Base-by-base conservation (phyloP, 805 yeast genomes). In the Pichia exigua region DNA sequence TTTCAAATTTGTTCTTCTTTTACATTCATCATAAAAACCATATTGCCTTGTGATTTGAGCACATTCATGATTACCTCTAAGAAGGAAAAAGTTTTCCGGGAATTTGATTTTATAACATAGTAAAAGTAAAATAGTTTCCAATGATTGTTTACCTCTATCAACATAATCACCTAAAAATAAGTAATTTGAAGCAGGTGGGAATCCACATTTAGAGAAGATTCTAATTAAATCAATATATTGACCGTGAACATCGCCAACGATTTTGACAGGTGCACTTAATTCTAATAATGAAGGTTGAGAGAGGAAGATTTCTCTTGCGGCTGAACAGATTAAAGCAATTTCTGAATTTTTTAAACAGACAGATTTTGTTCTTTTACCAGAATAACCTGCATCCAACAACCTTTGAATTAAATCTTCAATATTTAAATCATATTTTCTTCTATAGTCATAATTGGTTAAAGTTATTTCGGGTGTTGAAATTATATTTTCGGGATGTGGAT, bases 21-120 rank as follows among this genome's bases (percentile, higher is more conserved):
- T 94, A 73, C 99, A 94, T 71, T 94, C 99, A 70, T 94, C 99
- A 66, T 90, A 94, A 64, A 94, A 94, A 2, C 99, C 99, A 68
- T 94, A 94, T 32, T 94, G 96, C 57, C 97, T 80, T 1, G 98
- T 92, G 51, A 94, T 95, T 63, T 88, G 89, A 21, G 99, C 97
- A 69, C 96, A 88, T 72, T 94, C 99, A 70, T 94, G 99, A 69
- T 94, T 94, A 21, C 99, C 99, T 59, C 99, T 75, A 43, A 94
- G 74, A 53, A 94, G 70, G 67, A 92, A 94, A 68, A 94, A 91
- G 70, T 92, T 92, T 63, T 94, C 97, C 0, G 99, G 98, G 63
- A 90, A 92, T 67, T 92, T 92, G 68, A 94, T 91, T 67, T 94
- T 94, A 73, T 89, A 94, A 68, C 97, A 91, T 48, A 94, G 74